These are phyloP conservation scores for Maudiozyma turicensis DNA, from an alignment of 805 yeast genomes.

Conservation along the genomic window DNA sequence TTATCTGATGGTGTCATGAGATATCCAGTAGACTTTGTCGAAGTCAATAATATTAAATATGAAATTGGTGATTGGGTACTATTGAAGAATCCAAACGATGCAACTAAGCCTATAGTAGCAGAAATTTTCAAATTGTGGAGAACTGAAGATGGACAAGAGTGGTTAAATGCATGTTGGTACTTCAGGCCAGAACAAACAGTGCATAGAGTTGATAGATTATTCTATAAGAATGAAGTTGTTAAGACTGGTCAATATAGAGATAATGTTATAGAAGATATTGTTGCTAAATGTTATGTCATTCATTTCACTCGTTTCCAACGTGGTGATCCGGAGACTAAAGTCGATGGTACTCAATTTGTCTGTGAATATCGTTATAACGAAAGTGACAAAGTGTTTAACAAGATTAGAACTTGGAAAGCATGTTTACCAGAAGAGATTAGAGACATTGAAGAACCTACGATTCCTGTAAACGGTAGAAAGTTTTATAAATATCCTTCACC, in stretches of 20 bases:
- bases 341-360: slow-evolving; percentile 77
- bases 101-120: slow-evolving; percentile 81
- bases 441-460: slow-evolving; percentile 68
- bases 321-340: slow-evolving; percentile 79
- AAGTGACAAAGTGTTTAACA: slow-evolving; percentile 78
- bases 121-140: slow-evolving; percentile 91
- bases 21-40: slow-evolving; percentile 66
- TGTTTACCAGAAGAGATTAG: slow-evolving; percentile 95
- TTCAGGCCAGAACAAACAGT: slow-evolving; percentile 97
- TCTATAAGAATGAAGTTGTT: slow-evolving; percentile 89
- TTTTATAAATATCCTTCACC: slow-evolving; percentile 76
- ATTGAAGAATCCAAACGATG: slow-evolving; percentile 77
- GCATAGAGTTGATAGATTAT: slow-evolving; percentile 80
- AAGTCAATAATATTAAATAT: slow-evolving; percentile 60
- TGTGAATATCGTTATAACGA: slow-evolving; percentile 95
- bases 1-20: slow-evolving; percentile 51
- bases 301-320: slow-evolving; percentile 90
- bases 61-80: slow-evolving; percentile 96
- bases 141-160: slow-evolving; percentile 62
- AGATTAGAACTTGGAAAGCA: slow-evolving; percentile 97
- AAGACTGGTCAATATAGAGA: slow-evolving; percentile 96
- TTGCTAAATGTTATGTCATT: slow-evolving; percentile 90
- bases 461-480: slow-evolving; percentile 60
- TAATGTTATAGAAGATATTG: slow-evolving; percentile 76
- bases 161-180: slow-evolving; percentile 96